Percentiles rank a stretch among this genome's conserved stretches.
Evolutionary conservation across 768 basidiomycete species (phyloP).

Genomic region (Porphyrellus cyaneotinctus): DNA sequence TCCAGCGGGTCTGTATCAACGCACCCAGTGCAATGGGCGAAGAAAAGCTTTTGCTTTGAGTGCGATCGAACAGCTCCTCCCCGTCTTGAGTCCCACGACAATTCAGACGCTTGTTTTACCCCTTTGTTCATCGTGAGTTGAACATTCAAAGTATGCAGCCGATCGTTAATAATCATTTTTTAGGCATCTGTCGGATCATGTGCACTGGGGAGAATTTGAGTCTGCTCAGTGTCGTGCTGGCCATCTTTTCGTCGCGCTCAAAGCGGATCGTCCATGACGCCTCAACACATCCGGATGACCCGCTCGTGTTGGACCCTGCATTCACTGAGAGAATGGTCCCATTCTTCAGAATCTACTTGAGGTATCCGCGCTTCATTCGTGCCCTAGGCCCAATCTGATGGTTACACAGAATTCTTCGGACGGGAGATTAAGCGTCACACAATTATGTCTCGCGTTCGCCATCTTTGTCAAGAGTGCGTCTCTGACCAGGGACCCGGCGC

Average conservation of each 20-base stretch:
- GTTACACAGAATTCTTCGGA: slow-evolving; percentile 56
- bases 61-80: slow-evolving; percentile 74
- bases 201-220: slow-evolving; percentile 75
- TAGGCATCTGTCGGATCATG: slow-evolving; percentile 58
- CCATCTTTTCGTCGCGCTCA: slow-evolving; percentile 64
- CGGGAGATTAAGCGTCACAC: slow-evolving; percentile 54
- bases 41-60: slow-evolving; percentile 64
- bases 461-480: slow-evolving; percentile 61
- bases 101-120: slow-evolving; percentile 56
- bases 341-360: slow-evolving; percentile 66
- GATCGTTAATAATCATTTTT: background rate
- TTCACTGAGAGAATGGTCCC: slow-evolving; percentile 62
- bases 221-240: slow-evolving; percentile 79
- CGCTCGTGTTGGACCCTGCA: slow-evolving; percentile 21
- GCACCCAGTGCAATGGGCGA: slow-evolving; percentile 31
- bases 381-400: background rate
- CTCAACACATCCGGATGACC: slow-evolving; percentile 6
- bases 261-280: slow-evolving; percentile 28
- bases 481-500: slow-evolving; percentile 38
- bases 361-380: slow-evolving; percentile 35
- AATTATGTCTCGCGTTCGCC: slow-evolving; percentile 73
- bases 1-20: slow-evolving; percentile 20
- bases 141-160: background rate
- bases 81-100: slow-evolving; percentile 48
- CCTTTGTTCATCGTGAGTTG: slow-evolving; percentile 63